These are phyloP conservation scores for Solanum ossicruentum DNA, from an alignment of 257 asterid genomes.

Conservation along the genomic window DNA sequence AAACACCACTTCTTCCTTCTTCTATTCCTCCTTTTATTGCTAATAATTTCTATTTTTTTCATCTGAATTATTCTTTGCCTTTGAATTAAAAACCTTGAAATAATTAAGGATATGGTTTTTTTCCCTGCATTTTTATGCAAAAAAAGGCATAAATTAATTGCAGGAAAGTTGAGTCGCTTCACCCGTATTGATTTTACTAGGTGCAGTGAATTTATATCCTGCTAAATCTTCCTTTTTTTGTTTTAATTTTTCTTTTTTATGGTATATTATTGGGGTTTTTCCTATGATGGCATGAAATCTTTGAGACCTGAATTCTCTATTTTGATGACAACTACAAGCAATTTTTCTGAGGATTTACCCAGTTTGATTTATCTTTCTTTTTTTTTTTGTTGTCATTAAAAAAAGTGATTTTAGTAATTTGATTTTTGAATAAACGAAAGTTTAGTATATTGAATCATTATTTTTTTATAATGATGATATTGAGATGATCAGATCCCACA, in stretches of 20 bases:
- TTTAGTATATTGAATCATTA: not conserved
- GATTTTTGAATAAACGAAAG: not conserved
- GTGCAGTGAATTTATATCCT: conserved; percentile 41
- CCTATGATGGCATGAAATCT: conserved; percentile 88
- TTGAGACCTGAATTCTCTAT: conserved; percentile 86
- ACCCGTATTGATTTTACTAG: conserved; percentile 27
- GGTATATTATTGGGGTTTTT: not conserved
- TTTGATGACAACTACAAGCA: conserved; percentile 77
- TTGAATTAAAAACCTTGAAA: not conserved
- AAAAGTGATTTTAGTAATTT: not conserved
- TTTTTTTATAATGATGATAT: not conserved
- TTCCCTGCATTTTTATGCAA: not conserved
- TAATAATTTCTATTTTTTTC: not conserved
- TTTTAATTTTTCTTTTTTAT: not conserved
- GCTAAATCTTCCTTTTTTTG: conserved; percentile 11
- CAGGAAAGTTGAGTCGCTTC: conserved; percentile 84
- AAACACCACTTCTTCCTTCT: not conserved
- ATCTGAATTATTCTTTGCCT: not conserved
- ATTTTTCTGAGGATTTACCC: conserved; percentile 45
- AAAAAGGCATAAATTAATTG: conserved; percentile 17
- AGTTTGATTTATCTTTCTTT: not conserved
- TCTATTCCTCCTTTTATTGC: not conserved
- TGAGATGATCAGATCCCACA: too few species aligned
- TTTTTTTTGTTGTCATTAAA: not conserved
- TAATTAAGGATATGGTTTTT: not conserved